Base-by-base conservation (phyloP, 495 filamentous ascomycete species). In the Thozetella sp. region DNA sequence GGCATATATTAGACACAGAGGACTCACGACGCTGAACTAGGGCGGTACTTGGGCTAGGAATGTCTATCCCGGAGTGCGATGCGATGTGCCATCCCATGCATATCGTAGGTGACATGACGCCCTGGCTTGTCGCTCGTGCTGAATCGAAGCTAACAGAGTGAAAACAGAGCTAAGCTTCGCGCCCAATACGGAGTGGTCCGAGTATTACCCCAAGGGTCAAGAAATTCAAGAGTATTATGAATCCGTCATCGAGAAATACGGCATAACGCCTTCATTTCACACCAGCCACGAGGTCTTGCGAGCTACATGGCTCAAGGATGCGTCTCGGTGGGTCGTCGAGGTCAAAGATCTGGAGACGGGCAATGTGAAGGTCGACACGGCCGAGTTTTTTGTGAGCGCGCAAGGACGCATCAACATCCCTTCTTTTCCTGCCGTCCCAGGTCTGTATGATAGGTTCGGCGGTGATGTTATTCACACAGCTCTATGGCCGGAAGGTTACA, bases 141-240 rank as follows among this genome's bases (percentile, higher is more conserved):
- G 15, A 27, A 19, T 27, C 9, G 23, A 54, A 27, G 2, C 52
- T 54, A 25, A 54, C 79, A 15, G 52, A n/a, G 6, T 2, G 23
- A 30, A 12, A 15, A 22, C 22, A 54, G 52, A 85, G 62, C 80
- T 76, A 0, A 76, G 71, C n/a, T 86, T 86, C 57, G 71, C 70
- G 4, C 81, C 81, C 0, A 84, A 83, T 53, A 80, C 80, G 0
- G 72, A 82, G 56, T 87, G 84, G 84, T 75, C 72, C 0, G 80
- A 85, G 61, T 75, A 83, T 46, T 87, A 82, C 56, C 81, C 84
- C 2, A 72, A 79, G 53, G 83, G 82, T 0, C 55, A 64, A 2
- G 85, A 88, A 55, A 88, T 88, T 34, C 67, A 72, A 24, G 70
- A 80, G 1, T 88, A 86, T 56, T 86, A 81, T 80, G 76, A 86